Evolutionary conservation across 2,329 filamentous ascomycete species (phyloP).

Genomic region (Trichoderma aggressivum): DNA sequence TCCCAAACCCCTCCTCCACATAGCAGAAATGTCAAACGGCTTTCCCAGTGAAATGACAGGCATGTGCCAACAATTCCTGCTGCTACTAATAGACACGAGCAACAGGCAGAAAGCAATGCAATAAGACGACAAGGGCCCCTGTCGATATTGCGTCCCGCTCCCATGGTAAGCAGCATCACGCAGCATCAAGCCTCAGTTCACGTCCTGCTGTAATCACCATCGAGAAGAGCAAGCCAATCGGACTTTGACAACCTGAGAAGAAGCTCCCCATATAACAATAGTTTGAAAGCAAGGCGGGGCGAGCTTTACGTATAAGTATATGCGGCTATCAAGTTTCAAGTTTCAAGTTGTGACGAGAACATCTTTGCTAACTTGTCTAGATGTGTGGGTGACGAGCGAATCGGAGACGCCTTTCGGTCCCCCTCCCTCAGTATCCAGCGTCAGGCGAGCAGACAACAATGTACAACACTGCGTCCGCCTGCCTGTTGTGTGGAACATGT

Average conservation of each 20-base stretch:
- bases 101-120: not conserved
- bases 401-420: not conserved
- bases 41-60: not conserved
- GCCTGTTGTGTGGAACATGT: not conserved
- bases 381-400: not conserved
- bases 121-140: conserved; percentile 4
- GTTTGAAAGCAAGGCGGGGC: not conserved
- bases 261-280: not conserved
- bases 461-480: not conserved
- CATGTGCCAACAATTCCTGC: not conserved
- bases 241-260: not conserved
- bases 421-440: not conserved
- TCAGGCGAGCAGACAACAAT: not conserved
- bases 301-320: not conserved
- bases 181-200: not conserved
- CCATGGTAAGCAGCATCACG: not conserved
- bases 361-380: not conserved
- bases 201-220: not conserved
- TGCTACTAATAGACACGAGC: not conserved
- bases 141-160: not conserved
- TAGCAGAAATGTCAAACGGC: not conserved
- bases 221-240: not conserved
- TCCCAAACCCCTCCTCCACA: not conserved
- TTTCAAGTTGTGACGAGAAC: not conserved
- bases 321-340: not conserved